phyloP scores from a whole-genome alignment of 2,329 filamentous ascomycete genomes.

The Epichloe gansuensis region DNA sequence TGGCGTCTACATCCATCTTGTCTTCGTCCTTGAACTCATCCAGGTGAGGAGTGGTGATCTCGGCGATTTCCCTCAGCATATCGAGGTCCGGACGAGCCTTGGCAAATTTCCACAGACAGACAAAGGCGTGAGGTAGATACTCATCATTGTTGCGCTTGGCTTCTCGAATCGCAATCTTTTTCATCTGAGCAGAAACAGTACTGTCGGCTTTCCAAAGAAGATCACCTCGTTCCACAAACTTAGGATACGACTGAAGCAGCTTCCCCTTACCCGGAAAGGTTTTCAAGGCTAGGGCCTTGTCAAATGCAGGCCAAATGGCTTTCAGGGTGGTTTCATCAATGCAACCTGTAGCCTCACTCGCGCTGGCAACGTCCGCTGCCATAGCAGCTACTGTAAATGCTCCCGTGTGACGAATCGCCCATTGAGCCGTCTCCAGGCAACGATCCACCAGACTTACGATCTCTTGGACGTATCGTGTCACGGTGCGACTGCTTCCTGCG shows the following conservation, averaged over 20 bases:
- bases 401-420: slow-evolving; percentile 81
- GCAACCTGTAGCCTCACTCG: slow-evolving; percentile 41
- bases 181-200: slow-evolving; percentile 49
- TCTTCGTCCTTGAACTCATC: slow-evolving; percentile 45
- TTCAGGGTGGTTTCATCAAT: slow-evolving; percentile 48
- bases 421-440: slow-evolving; percentile 67
- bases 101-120: slow-evolving; percentile 60
- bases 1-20: slow-evolving; percentile 55
- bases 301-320: slow-evolving; percentile 68
- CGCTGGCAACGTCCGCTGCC: slow-evolving; percentile 50
- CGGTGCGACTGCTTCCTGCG: slow-evolving; percentile 70
- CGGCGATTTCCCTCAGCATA: slow-evolving; percentile 52
- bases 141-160: slow-evolving; percentile 81
- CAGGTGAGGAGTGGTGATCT: slow-evolving; percentile 50
- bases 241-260: slow-evolving; percentile 65
- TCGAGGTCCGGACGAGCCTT: slow-evolving; percentile 54
- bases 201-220: slow-evolving; percentile 41
- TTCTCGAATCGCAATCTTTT: slow-evolving; percentile 73
- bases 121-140: slow-evolving; percentile 67
- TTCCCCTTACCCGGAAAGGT: slow-evolving; percentile 88
- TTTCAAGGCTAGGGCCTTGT: slow-evolving; percentile 73
- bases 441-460: slow-evolving; percentile 56
- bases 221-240: slow-evolving; percentile 56
- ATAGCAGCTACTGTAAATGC: slow-evolving; percentile 69
- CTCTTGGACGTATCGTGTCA: slow-evolving; percentile 73